Base-by-base conservation (phyloP, 306 rosid genomes). In the Corylus avellana region DNA sequence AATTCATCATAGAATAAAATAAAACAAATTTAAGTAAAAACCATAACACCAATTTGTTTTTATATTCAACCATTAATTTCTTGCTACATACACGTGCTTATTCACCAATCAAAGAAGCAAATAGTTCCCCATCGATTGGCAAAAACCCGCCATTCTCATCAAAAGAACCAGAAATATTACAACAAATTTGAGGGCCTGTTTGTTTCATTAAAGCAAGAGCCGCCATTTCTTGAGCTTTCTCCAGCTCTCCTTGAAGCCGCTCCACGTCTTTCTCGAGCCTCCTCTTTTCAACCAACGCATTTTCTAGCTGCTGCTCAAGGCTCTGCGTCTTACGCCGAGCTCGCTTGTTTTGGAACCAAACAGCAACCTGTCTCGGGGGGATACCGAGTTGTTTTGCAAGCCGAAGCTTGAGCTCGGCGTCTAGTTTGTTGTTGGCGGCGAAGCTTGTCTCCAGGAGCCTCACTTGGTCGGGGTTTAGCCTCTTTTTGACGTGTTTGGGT, bases 281-380 rank as follows among this genome's bases (percentile, higher is more conserved):
- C 77, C 81, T 77, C 80, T 87, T 91, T 71, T 89, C 96, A 7
- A 79, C 84, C 59, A 89, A 12, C 8, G 87, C 87, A 27, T 18
- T 75, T 67, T 89, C 89, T 14, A 91, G 84, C 85, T 59, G 82
- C 44, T 48, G 35, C 89, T 91, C 93, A 3, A 91, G 86, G 84
- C 47, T 85, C 62, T 87, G 93, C 0, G 83, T 89, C 84, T 87
- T 86, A 89, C 90, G 86, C 49, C 96, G 78, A 1, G 93, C 93
- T 44, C 96, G 85, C 78, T 86, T 89, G 88, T 89, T 91, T 56
- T 91, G 90, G 84, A 86, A 91, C 96, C 96, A 91, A 25, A 91
- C 75, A 0, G 96, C 89, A 7, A 89, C 85, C 74, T 91, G 90
- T 55, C 96, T 77, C 5, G 91, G 80, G 4, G 91, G 89, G 32